Evolutionary conservation across 345 rosid genomes (phyloP), one percentile per base, ranked within the genome.

Genomic region (Nephelium lappaceum): DNA sequence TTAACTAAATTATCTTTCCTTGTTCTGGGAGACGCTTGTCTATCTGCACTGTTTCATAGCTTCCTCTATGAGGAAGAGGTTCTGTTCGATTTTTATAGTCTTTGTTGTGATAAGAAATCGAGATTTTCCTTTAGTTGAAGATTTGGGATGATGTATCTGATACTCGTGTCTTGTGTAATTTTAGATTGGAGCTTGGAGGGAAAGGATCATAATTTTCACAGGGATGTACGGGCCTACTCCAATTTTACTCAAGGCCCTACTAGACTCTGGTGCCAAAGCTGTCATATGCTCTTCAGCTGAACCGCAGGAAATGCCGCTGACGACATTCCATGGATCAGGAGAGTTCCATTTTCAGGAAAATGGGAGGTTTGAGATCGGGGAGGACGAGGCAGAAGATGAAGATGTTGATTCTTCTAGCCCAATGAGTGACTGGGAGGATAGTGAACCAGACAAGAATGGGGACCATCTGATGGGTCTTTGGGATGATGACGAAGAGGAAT

Each of bases 181-280:
- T 43, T 77, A 94, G 99, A 93, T 88, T 53, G 99, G 99, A 83
- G 97, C 97, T 74, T 96, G 99, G 98, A 89, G 99, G 82, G 99
- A 94, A 62, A 90, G 98, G 90, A 89, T 96, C 71, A 93, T 96
- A 78, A 80, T 96, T 43, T 96, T 91, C 87, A 84, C 97, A 3
- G 99, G 98, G 76, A 88, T 88, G 41, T 93, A 84, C 60, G 99
- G 99, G 72, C 97, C 92, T 36, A 83, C 88, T 49, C 85, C 85
- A 81, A 76, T 90, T 73, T 77, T 94, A 78, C 79, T 88, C 24
- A 90, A 87, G 85, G 92, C 90, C n/a, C 84, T 90, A 72, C 81
- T 85, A 42, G 98, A 96, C 83, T 91, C 94, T 31, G 98, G 99
- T 76, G 99, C 98, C 67, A 94, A 96, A 85, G 93, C 95, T 25